Evolutionary conservation across 371 early-diverging fungal species (phyloP).

Genomic region (Rhizopus sp.): DNA sequence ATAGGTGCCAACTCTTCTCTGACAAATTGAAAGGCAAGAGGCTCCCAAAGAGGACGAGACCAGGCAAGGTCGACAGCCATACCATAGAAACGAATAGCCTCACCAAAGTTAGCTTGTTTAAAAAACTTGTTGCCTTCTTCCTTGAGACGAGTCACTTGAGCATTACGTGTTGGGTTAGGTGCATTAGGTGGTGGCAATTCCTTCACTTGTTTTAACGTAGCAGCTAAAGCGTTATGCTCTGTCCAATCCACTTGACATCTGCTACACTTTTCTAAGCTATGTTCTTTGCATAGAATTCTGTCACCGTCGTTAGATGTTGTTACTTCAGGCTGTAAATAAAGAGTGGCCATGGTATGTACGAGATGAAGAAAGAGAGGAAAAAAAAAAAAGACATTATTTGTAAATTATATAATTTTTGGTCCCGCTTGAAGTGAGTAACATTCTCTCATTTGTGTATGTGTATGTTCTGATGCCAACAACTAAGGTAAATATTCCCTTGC

Average conservation of each 20-base stretch:
- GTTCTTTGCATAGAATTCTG: slow-evolving; percentile 50
- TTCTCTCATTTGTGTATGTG: too few relatives aligned
- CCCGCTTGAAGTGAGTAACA: too few relatives aligned
- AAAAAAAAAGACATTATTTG: neutral
- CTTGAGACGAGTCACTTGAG: slow-evolving; percentile 69
- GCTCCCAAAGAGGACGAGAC: slow-evolving; percentile 81
- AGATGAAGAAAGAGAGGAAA: slow-evolving; percentile 1
- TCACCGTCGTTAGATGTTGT: slow-evolving; percentile 28
- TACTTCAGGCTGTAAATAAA: slow-evolving; percentile 26
- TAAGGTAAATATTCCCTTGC: too few relatives aligned
- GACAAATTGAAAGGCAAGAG: slow-evolving; percentile 59
- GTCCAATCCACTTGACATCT: slow-evolving; percentile 54
- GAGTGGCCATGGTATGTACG: slow-evolving; percentile 9
- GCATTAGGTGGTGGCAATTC: slow-evolving; percentile 73
- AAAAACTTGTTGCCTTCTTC: slow-evolving; percentile 76
- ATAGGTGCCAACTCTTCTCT: slow-evolving; percentile 73
- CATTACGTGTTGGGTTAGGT: slow-evolving; percentile 63
- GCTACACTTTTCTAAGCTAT: slow-evolving; percentile 51
- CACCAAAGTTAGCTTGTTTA: slow-evolving; percentile 63
- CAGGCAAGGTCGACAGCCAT: slow-evolving; percentile 73
- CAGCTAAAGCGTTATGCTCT: slow-evolving; percentile 54
- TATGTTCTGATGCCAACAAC: too few relatives aligned
- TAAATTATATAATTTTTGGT: neutral
- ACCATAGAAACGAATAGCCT: slow-evolving; percentile 73
- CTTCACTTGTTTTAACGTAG: slow-evolving; percentile 52